Conservation (phyloP, 1,284 basidiomycete genomes). For the Ustilago vetiveriae region DNA sequence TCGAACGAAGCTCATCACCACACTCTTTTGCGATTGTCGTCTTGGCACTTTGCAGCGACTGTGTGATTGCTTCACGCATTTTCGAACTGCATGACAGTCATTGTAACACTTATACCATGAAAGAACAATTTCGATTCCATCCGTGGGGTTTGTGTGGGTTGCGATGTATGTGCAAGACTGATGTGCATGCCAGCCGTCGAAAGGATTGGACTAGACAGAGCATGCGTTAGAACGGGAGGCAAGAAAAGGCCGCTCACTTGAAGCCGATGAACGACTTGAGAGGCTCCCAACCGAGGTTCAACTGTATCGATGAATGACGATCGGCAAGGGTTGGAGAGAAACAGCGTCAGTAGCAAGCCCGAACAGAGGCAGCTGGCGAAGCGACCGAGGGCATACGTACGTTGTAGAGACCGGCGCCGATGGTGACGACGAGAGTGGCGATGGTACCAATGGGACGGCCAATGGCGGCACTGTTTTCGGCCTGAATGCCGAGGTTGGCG, state of each 20-base stretch:
- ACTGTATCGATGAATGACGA: slow-evolving; percentile 21
- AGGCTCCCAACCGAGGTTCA: slow-evolving; percentile 65
- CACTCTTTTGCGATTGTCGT: no score
- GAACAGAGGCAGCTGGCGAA: neutral
- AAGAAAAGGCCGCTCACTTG: slow-evolving; percentile 43
- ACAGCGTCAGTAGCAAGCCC: neutral
- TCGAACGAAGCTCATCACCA: no score
- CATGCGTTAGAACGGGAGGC: neutral
- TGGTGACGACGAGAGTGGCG: slow-evolving; percentile 52
- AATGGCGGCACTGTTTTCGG: slow-evolving; percentile 16
- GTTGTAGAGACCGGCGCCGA: slow-evolving; percentile 63
- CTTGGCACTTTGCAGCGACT: no score
- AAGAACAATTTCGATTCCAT: slow-evolving; percentile 3
- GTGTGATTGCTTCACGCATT: no score
- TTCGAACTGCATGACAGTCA: neutral
- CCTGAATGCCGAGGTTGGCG: slow-evolving; percentile 51
- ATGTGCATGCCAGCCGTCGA: neutral
- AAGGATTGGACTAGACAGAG: neutral
- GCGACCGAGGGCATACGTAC: slow-evolving; percentile 34
- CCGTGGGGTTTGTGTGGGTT: neutral
- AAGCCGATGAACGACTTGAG: slow-evolving; percentile 66
- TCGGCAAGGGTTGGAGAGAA: neutral
- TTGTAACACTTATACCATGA: slow-evolving; percentile 17
- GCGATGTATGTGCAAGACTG: neutral
- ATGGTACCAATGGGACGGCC: slow-evolving; percentile 53